These are phyloP conservation scores for Colletotrichum filicis DNA, from an alignment of 2,329 filamentous ascomycete species.

Conservation along the genomic window DNA sequence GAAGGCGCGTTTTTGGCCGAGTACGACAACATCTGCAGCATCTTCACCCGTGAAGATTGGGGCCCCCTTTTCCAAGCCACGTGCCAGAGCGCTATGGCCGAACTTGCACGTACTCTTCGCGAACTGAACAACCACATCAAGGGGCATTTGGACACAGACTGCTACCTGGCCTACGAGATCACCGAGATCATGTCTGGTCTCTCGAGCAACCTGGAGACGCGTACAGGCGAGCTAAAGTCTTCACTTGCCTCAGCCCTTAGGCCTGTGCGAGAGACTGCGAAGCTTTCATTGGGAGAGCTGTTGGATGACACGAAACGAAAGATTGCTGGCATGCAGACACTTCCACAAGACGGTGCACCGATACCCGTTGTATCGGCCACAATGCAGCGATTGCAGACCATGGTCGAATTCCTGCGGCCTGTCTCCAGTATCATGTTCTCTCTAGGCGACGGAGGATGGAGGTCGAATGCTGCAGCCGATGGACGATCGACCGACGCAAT, in stretches of 20 bases:
- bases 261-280: slow-evolving; percentile 91
- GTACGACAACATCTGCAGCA: slow-evolving; percentile 87
- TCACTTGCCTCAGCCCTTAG: slow-evolving; percentile 87
- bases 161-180: slow-evolving; percentile 94
- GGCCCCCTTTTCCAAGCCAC: slow-evolving; percentile 81
- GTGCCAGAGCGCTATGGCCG: slow-evolving; percentile 80
- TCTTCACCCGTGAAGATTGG: slow-evolving; percentile 90
- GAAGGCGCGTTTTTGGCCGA: slow-evolving; percentile 89
- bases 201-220: slow-evolving; percentile 81
- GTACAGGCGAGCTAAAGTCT: slow-evolving; percentile 86
- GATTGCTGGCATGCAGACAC: slow-evolving; percentile 70
- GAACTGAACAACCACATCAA: slow-evolving; percentile 94
- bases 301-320: slow-evolving; percentile 84
- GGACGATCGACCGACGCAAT: slow-evolving; percentile 71
- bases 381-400: slow-evolving; percentile 85
- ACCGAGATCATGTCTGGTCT: slow-evolving; percentile 88
- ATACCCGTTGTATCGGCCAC: slow-evolving; percentile 84
- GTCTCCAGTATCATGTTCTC: slow-evolving; percentile 92
- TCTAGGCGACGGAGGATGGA: slow-evolving; percentile 93
- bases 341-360: slow-evolving; percentile 83
- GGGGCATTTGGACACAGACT: slow-evolving; percentile 86
- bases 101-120: slow-evolving; percentile 85
- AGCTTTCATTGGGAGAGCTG: slow-evolving; percentile 83
- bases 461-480: slow-evolving; percentile 59
- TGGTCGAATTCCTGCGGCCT: slow-evolving; percentile 87